Conservation (phyloP, 2,329 filamentous ascomycete species). For the Dactylellina sp. region DNA sequence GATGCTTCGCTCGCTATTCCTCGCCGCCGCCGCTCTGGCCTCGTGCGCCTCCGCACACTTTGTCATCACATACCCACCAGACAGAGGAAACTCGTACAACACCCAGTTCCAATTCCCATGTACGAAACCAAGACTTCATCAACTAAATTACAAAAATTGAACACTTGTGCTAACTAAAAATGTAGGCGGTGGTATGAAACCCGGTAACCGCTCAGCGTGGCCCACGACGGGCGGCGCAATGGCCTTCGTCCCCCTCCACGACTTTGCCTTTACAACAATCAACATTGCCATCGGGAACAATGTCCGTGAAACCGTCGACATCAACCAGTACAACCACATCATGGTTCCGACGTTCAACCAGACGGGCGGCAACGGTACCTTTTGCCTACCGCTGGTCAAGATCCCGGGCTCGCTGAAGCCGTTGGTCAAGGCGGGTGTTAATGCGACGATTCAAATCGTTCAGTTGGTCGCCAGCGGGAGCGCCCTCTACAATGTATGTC, state of each 20-base stretch:
- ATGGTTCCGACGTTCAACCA: conserved; percentile 66
- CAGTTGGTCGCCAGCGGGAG: conserved; percentile 64
- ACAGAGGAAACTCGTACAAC: conserved; percentile 67
- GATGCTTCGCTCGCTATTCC: conserved; percentile 46
- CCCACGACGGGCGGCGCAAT: conserved; percentile 65
- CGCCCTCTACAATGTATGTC: conserved; percentile 67
- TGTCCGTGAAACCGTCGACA: conserved; percentile 59
- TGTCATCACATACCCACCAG: conserved; percentile 68
- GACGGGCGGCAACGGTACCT: conserved; percentile 66
- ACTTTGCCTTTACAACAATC: conserved; percentile 66
- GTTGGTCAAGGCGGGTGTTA: conserved; percentile 62
- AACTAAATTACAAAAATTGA: not conserved
- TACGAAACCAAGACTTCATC: conserved; percentile 50
- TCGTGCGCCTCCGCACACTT: conserved; percentile 69
- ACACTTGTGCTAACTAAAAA: not conserved
- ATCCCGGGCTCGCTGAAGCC: conserved; percentile 61
- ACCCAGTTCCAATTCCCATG: conserved; percentile 63
- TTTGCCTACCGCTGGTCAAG: conserved; percentile 65
- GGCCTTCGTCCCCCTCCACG: conserved; percentile 64
- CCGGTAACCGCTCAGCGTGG: conserved; percentile 66
- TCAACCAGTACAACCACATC: conserved; percentile 66
- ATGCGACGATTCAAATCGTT: conserved; percentile 66
- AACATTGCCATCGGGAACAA: conserved; percentile 65
- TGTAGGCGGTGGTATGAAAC: conserved; percentile 41
- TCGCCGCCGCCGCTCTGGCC: conserved; percentile 32